These are phyloP conservation scores for Eutrema salsugineum DNA, from an alignment of 441 rosid genomes.

Conservation along the genomic window DNA sequence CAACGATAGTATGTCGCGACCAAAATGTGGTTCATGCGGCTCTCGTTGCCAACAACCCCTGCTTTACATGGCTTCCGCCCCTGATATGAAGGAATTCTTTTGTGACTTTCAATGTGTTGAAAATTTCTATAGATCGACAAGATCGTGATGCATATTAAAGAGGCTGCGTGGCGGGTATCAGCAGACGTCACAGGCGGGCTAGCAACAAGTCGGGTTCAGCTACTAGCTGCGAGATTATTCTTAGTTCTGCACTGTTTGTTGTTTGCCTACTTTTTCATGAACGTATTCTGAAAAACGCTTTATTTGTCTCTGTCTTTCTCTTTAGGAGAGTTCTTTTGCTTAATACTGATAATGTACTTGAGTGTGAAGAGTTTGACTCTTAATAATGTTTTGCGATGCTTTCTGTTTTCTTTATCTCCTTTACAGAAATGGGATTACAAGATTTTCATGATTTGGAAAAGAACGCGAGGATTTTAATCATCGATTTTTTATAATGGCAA, in stretches of 20 bases:
- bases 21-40: background rate
- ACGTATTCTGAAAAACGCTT: background rate
- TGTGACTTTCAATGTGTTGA: background rate
- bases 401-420: background rate
- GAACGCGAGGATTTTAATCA: background rate
- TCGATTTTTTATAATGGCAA: no score
- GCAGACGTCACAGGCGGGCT: constrained; percentile 57
- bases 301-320: background rate
- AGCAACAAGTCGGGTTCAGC: constrained; percentile 64
- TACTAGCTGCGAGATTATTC: constrained; percentile 25
- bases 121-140: no score
- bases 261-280: constrained; percentile 18
- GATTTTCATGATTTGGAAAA: background rate
- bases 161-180: constrained; percentile 69
- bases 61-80: background rate
- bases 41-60: background rate
- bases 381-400: constrained; percentile 10
- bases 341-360: background rate
- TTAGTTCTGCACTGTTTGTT: constrained; percentile 18
- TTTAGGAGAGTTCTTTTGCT: background rate
- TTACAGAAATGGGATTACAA: background rate
- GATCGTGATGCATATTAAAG: constrained; percentile 82
- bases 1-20: background rate
- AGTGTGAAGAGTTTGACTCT: constrained; percentile 14
- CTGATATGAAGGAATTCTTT: background rate